Base-by-base conservation (phyloP, 106 monocot genomes). In the Chionographis japonica region DNA sequence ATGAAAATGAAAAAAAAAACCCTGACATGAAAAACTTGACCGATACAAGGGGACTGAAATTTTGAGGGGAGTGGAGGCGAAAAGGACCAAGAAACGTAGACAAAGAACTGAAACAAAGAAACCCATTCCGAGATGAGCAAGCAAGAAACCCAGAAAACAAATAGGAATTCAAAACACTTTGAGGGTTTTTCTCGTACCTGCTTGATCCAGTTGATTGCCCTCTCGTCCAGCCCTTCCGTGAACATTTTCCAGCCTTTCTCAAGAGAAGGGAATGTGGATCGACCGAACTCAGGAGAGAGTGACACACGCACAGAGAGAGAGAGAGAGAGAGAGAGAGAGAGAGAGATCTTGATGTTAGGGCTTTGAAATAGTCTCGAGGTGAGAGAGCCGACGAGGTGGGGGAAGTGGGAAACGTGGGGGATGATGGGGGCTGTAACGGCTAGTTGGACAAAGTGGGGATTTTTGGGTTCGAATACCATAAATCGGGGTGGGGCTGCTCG, bases 161-260 rank as follows among this genome's bases (percentile, higher is more conserved):
- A 57, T n/a, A 43, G 17, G 46, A 49, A 64, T 12, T 8, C 4
- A 20, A 60, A n/a, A 39, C 8, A 41, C 3, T 61, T 4, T 2
- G 4, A 8, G 38, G 72, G 0, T 52, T 18, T 16, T 27, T 27
- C 37, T 19, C 43, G 41, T 42, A 86, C 92, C 86, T 88, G 75
- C 43, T 92, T 97, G 53, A 97, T 63, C 95, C 95, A 97, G 68
- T 68, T 74, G 78, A 97, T 79, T 46, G 95, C 95, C 6, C 41
- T 86, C 81, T 92, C 91, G 62, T 97, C 95, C 38, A 97, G 68
- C 17, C 95, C 95, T 19, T 97, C 95, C 0, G 92, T 97, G 70
- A 97, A 92, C 82, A 97, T 89, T 68, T 39, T 74, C 60, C 15
- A 40, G 49, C 4, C 56, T 19, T 8, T 9, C 20, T 6, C 18